A percentile compares a stretch with the other conserved stretches of the same genome.
These are phyloP conservation scores for Boletus fagicola DNA, from an alignment of 768 basidiomycete genomes.

Conservation along the genomic window DNA sequence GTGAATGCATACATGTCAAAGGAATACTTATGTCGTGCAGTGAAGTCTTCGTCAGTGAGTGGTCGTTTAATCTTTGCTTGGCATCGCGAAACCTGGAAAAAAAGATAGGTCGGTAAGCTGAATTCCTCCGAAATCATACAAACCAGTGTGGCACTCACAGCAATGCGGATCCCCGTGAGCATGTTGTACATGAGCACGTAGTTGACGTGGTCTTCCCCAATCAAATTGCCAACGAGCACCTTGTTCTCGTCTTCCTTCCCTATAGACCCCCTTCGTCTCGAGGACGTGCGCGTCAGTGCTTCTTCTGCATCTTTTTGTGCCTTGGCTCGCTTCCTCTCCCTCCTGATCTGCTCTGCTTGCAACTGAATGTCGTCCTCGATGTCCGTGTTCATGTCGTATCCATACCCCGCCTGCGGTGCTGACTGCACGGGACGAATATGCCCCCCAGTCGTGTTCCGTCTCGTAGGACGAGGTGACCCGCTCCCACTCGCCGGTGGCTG, in stretches of 20 bases:
- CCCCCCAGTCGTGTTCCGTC: slow-evolving; percentile 74
- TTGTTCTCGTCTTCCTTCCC: slow-evolving; percentile 44
- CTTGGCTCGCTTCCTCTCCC: slow-evolving; percentile 77
- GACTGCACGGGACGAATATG: slow-evolving; percentile 30
- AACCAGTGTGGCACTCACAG: slow-evolving; percentile 47
- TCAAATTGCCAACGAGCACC: slow-evolving; percentile 89
- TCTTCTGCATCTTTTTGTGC: slow-evolving; percentile 63
- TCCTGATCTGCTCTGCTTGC: slow-evolving; percentile 84
- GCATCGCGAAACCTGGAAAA: slow-evolving; percentile 80
- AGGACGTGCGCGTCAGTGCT: slow-evolving; percentile 41
- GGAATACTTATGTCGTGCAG: slow-evolving; percentile 88
- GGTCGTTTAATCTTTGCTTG: slow-evolving; percentile 92
- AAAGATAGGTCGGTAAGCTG: slow-evolving; percentile 7
- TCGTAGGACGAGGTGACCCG: slow-evolving; percentile 41
- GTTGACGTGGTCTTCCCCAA: slow-evolving; percentile 98
- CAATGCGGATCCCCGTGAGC: slow-evolving; percentile 97
- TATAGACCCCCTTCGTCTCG: slow-evolving; percentile 22
- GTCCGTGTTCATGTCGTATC: slow-evolving; percentile 38
- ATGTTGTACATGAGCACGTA: slow-evolving; percentile 99
- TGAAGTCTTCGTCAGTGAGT: slow-evolving; percentile 83
- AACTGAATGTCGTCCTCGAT: slow-evolving; percentile 66
- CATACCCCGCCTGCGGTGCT: slow-evolving; percentile 35
- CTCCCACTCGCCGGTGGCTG: slow-evolving; percentile 43
- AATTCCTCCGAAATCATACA: background rate
- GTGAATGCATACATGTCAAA: slow-evolving; percentile 81